Evolutionary conservation across 2,329 filamentous ascomycete species (phyloP).

Genomic region (Leptographium lundbergii): DNA sequence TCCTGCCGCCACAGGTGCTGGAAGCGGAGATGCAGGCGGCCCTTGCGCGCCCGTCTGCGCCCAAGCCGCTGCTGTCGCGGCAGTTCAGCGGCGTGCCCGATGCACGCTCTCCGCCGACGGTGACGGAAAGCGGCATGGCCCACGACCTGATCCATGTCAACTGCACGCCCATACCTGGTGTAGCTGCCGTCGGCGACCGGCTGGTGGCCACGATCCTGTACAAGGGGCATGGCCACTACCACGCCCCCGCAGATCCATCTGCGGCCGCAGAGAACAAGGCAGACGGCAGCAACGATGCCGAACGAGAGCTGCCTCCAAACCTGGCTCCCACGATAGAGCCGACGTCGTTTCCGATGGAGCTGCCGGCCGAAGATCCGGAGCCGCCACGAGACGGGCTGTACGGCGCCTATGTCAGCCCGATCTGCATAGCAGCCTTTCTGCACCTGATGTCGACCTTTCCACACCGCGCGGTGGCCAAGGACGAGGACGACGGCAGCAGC

Average conservation of each 20-base stretch:
- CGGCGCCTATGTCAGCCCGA: slow-evolving; percentile 50
- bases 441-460: slow-evolving; percentile 54
- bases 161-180: slow-evolving; percentile 41
- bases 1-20: slow-evolving; percentile 15
- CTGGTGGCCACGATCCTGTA: slow-evolving; percentile 54
- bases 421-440: slow-evolving; percentile 53
- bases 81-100: slow-evolving; percentile 50
- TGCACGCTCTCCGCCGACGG: slow-evolving; percentile 42
- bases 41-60: not conserved
- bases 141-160: slow-evolving; percentile 52
- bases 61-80: slow-evolving; percentile 25
- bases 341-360: slow-evolving; percentile 21
- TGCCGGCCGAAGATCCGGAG: slow-evolving; percentile 9
- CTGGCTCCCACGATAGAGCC: slow-evolving; percentile 44
- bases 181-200: slow-evolving; percentile 27
- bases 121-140: slow-evolving; percentile 49
- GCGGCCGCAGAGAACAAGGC: too few relatives aligned
- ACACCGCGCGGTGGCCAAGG: slow-evolving; percentile 30
- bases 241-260: slow-evolving; percentile 6
- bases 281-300: not conserved
- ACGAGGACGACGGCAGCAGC: not conserved
- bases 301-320: slow-evolving; percentile 33
- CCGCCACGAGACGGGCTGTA: slow-evolving; percentile 49
- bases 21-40: not conserved
- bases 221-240: slow-evolving; percentile 26